Evolutionary conservation across 257 asterid genomes (phyloP), one percentile per base, ranked within the genome.

Genomic region (Craterostigma plantagineum): DNA sequence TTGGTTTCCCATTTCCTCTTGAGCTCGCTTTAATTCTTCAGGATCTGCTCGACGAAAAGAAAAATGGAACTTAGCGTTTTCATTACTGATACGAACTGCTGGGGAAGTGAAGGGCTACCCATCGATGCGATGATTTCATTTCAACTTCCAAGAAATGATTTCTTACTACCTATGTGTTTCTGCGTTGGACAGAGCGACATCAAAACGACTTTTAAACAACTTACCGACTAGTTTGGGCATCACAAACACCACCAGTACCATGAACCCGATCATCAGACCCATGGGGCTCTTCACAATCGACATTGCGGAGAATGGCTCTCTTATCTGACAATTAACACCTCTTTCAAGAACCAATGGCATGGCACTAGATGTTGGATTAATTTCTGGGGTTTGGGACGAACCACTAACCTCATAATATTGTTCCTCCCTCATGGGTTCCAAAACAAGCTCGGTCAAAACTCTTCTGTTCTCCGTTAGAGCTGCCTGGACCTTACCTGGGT

Each of bases 191-290:
- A n/a, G 6, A 23, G 6, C 30, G 30, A 23, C 30, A 23, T 23
- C 6, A 6, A n/a, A n/a, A 23, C 6, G 30, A 6, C 2, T 23
- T 23, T 23, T 23, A 37, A 37, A 10, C 42, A 49, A 37, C 94
- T 75, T 71, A 78, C 97, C 97, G 56, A 78, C 85, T 61, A 86
- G 73, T 66, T 81, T 86, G 53, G 94, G 97, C 95, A 86, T 86
- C 66, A 86, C 42, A 62, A 86, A 76, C 93, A 86, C 63, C 66
- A 81, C 97, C 55, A 86, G 42, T 48, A 56, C 78, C 97, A 86
- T 78, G 59, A 86, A 86, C n/a, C 97, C 95, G 13, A 86, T 63
- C 97, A 81, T 86, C 90, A 86, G 59, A 42, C 97, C 94, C 97
- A 86, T 81, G 3, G 93, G 94, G 67, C 97, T 86, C 53, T 86